Conservation (phyloP, 805 yeast genomes). For the Grigorovia jiainica region DNA sequence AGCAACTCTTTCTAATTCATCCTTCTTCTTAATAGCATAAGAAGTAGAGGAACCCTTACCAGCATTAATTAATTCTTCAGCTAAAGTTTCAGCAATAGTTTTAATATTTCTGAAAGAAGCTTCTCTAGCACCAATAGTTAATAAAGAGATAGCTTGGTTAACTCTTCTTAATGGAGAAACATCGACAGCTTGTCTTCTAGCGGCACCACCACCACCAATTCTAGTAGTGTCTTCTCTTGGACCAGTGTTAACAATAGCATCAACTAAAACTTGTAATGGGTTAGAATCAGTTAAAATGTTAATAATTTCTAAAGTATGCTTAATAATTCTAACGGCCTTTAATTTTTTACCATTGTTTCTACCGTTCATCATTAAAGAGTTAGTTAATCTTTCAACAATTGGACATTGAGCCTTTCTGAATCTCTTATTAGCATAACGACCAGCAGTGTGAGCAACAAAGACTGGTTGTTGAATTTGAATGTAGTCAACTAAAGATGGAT, state of each 20-base stretch:
- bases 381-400: conserved; percentile 97
- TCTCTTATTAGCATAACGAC: conserved; percentile 98
- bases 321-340: conserved; percentile 98
- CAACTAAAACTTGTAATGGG: conserved; percentile 99
- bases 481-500: conserved; percentile 97
- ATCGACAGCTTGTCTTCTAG: conserved; percentile 99
- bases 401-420: conserved; percentile 99
- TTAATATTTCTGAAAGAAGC: conserved; percentile 99
- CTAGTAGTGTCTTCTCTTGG: conserved; percentile 99
- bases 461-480: conserved; percentile 96
- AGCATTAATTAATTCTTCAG: conserved; percentile 99
- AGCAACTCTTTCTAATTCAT: conserved; percentile 99
- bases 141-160: conserved; percentile 96
- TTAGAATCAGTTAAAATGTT: conserved; percentile 95
- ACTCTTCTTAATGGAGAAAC: conserved; percentile 99
- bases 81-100: conserved; percentile 99
- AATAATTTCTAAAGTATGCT: conserved; percentile 98
- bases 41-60: conserved; percentile 99
- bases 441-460: conserved; percentile 98
- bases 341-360: conserved; percentile 99
- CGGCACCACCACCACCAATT: conserved; percentile 99
- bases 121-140: conserved; percentile 99
- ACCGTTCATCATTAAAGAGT: conserved; percentile 99
- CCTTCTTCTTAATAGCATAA: conserved; percentile 99
- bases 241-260: conserved; percentile 99